Evolutionary conservation across 2,329 filamentous ascomycete species (phyloP), one percentile per base, ranked within the genome.

Genomic region (Penicillium expansum): DNA sequence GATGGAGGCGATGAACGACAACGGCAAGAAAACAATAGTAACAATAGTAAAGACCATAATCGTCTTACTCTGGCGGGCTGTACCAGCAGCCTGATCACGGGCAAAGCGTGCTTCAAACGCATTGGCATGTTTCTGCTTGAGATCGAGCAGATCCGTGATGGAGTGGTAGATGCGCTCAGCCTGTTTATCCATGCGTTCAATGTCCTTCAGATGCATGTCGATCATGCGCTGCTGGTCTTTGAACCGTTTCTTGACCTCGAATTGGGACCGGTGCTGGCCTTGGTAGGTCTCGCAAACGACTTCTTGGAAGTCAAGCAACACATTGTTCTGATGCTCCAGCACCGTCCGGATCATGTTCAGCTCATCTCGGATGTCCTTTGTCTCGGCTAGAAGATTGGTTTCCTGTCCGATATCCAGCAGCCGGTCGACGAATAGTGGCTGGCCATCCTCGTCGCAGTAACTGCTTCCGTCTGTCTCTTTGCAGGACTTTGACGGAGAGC

Each of bases 71-170:
- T 87, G 78, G 8, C 80, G 77, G 0, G 84, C 82, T 0, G 85
- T 86, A 1, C 82, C 82, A 3, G 82, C 79, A 0, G 86, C 85
- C 68, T 87, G 84, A 48, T 87, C 83, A 22, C 75, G 72, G 4
- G 73, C 71, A 55, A 76, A 87, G 3, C 85, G 81, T 1, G 85
- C 86, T 67, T 88, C 86, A 45, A 87, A 82, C 0, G 84, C 84
- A 70, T 88, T 88, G 61, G 84, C 85, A 56, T 88, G 85, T 69
- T 88, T 88, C 64, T 89, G 86, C 65, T 89, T 89, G 1, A 88
- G 77, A 61, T 88, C 86, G 0, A 89, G 80, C 5, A 88, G 73
- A 62, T 87, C 82, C 0, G 82, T 85, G 43, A 88, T 80, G 55
- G 79, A 82, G 42, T 79, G 74, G 65, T 87, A 86, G 58, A 87